Evolutionary conservation across 2,329 filamentous ascomycete species (phyloP), one percentile per base, ranked within the genome.

Genomic region (Geosmithia flava): DNA sequence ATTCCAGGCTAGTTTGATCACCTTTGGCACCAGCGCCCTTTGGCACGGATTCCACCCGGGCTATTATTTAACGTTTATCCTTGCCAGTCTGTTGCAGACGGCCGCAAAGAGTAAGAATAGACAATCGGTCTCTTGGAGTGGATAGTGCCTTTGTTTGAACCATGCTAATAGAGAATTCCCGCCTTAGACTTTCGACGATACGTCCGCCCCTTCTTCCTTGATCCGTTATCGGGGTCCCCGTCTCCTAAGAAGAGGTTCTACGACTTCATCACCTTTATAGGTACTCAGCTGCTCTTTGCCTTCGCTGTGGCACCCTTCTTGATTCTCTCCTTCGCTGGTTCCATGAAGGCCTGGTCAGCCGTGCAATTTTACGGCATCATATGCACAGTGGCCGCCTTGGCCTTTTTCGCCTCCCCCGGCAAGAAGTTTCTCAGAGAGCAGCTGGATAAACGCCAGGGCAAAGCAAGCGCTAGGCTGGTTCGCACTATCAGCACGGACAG

Each of bases 41-140:
- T 98, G 93, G 93, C 93, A 98, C 60, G 93, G 93, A 29, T 98
- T 98, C 67, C 94, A 95, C 56, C 91, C 93, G 0, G 93, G 93
- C 6, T 98, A 98, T 66, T 97, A 97, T 64, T 68, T 98, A 51
- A 77, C 85, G 5, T 98, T 98, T 59, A 69, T 97, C 41, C 74
- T 97, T 7, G 93, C 87, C 1, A 89, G 88, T 52, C 86, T 98
- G 55, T 78, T 96, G 29, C 93, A 98, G 62, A 96, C 89, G 2
- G 83, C 83, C 17, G 90, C 93, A 48, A 98, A 98, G 72, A 89
- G 90, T 33, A 41, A 20, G 44, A 29, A 16, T 20, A 44, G 6
- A 44, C 19, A 27, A 27, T 8, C 23, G 23, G 23, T 27, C 23
- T 27, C 23, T 27, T 27, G 23, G 4, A 8, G 23, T 8, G 41